Conservation (phyloP, 352 stramenopile species). For the Phytopythium vexans region DNA sequence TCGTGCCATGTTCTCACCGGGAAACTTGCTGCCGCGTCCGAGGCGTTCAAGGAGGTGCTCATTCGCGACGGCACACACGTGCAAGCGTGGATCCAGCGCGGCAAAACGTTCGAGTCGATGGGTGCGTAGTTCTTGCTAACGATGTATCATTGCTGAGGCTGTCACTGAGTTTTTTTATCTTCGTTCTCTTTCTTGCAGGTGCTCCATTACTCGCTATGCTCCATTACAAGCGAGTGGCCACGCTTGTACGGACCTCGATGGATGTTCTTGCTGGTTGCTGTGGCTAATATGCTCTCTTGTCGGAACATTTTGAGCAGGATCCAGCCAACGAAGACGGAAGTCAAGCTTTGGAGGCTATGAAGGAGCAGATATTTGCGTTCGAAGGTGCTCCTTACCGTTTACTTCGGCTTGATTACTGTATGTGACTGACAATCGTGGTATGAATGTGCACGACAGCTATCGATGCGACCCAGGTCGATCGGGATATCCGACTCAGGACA, state of each 20-base stretch:
- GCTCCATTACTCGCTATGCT: slow-evolving; percentile 62
- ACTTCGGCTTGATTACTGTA: too few relatives aligned
- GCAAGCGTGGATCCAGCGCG: slow-evolving; percentile 47
- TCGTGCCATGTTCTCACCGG: slow-evolving; percentile 26
- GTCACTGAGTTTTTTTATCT: background rate
- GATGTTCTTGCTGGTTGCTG: too few relatives aligned
- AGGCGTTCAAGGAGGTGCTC: slow-evolving; percentile 71
- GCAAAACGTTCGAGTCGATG: slow-evolving; percentile 54
- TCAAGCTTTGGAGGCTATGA: too few relatives aligned
- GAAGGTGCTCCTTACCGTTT: too few relatives aligned
- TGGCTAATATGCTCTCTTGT: too few relatives aligned
- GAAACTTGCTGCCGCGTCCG: slow-evolving; percentile 34
- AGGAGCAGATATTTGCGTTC: too few relatives aligned
- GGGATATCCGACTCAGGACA: slow-evolving; percentile 1
- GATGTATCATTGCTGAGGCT: background rate
- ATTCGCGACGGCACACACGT: slow-evolving; percentile 46
- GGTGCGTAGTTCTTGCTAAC: slow-evolving; percentile 3
- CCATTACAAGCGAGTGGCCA: slow-evolving; percentile 57
- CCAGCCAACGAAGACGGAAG: too few relatives aligned
- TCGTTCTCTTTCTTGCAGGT: slow-evolving; percentile 6
- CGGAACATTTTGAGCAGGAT: too few relatives aligned
- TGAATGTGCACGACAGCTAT: too few relatives aligned
- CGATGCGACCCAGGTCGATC: too few relatives aligned
- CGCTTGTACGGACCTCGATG: slow-evolving; percentile 19
- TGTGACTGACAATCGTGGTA: too few relatives aligned